Percentiles rank a stretch among this genome's conserved stretches.
Conservation (phyloP, 495 filamentous ascomycete genomes). For the Tuber umbilicatum region DNA sequence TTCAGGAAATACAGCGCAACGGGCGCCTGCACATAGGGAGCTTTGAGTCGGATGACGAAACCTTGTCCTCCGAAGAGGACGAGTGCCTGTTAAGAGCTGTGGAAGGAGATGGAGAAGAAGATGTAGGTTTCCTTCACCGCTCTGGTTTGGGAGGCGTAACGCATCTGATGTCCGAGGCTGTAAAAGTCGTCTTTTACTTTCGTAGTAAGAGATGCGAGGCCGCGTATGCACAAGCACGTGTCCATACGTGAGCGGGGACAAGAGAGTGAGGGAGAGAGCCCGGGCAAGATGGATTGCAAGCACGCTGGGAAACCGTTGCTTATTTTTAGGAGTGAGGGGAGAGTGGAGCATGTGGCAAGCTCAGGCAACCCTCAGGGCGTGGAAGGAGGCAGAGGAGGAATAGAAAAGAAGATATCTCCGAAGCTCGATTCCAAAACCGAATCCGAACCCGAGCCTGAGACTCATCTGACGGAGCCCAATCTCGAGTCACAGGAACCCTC, state of each 20-base stretch:
- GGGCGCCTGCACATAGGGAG: background rate
- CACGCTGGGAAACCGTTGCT: constrained; percentile 2
- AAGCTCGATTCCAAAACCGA: background rate
- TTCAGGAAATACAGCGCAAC: background rate
- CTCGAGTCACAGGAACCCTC: background rate
- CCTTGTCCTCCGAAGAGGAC: background rate
- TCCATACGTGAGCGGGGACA: background rate
- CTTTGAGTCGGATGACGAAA: constrained; percentile 1
- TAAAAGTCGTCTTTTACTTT: background rate
- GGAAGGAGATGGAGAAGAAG: constrained; percentile 2
- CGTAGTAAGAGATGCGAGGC: constrained; percentile 1
- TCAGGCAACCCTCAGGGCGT: background rate
- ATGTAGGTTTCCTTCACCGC: constrained; percentile 2
- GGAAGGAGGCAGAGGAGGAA: constrained; percentile 6
- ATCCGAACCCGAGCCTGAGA: background rate
- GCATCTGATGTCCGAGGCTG: background rate
- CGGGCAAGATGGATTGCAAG: background rate
- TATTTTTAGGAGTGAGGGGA: background rate
- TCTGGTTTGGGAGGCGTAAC: background rate
- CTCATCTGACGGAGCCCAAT: background rate
- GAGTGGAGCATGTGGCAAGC: background rate
- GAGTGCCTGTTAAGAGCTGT: constrained; percentile 2
- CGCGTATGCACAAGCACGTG: background rate
- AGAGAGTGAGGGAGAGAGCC: background rate
- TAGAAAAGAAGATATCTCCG: background rate